A percentile compares a stretch with the other conserved stretches of the same genome.
Conservation (phyloP, 208 protist species). For the Acanthamoeba royreba region DNA sequence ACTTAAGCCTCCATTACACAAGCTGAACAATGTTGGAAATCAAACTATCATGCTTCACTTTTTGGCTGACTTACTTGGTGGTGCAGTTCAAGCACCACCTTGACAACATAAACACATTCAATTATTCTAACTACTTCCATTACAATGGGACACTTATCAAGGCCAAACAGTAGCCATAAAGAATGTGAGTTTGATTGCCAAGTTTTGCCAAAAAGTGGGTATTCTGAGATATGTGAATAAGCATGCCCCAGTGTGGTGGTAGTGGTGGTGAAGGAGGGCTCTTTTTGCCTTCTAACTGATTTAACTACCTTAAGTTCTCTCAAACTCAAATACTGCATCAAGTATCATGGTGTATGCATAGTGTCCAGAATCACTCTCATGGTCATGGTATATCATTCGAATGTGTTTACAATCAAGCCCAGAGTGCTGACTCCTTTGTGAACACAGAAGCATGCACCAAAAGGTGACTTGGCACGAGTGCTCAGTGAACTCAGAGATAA, state of each 20-base stretch:
- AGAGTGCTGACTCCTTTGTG: background rate
- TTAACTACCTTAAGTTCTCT: background rate
- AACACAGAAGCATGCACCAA: background rate
- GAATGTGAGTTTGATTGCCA: background rate
- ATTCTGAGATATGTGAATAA: background rate
- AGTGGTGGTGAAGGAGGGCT: background rate
- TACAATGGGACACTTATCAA: background rate
- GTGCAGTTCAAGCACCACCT: background rate
- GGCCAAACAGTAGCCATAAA: background rate
- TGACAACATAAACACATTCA: background rate
- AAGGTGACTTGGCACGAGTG: background rate
- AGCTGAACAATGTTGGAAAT: conserved; percentile 24
- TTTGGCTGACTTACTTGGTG: background rate
- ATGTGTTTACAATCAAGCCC: background rate
- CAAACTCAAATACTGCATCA: background rate
- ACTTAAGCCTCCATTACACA: background rate
- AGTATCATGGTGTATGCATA: background rate
- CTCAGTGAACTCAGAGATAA: background rate
- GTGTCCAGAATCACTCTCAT: background rate
- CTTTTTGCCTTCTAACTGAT: background rate
- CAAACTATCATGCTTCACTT: conserved; percentile 30
- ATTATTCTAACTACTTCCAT: no score
- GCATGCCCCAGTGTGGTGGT: background rate
- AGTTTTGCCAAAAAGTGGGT: conserved; percentile 13
- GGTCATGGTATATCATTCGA: background rate